Conservation (phyloP, 1,284 basidiomycete species). For the Trichosporon sp. region DNA sequence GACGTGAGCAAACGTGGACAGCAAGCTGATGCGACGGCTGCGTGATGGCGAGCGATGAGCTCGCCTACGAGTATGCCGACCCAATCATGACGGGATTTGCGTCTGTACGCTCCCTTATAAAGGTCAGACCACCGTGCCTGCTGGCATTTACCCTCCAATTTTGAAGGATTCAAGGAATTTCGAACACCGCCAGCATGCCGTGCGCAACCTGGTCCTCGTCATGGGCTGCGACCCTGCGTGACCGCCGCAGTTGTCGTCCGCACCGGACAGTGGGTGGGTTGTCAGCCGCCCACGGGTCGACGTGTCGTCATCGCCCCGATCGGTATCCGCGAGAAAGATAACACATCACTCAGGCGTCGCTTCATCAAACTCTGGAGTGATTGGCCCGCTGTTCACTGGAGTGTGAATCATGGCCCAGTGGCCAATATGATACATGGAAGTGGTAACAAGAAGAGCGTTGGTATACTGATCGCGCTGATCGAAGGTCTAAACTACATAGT, state of each 20-base stretch:
- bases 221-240: background rate
- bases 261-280: background rate
- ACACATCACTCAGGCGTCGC: no score
- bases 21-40: background rate
- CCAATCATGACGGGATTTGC: background rate
- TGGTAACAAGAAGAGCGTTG: background rate
- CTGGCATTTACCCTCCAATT: background rate
- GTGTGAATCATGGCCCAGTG: background rate
- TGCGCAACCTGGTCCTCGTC: background rate
- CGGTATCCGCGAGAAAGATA: no score
- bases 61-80: background rate
- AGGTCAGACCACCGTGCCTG: background rate
- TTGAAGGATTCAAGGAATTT: background rate
- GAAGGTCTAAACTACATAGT: constrained; percentile 13
- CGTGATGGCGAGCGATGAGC: background rate
- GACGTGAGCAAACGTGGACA: background rate
- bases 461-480: background rate
- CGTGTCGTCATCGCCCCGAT: background rate
- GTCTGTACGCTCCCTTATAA: background rate
- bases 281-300: background rate
- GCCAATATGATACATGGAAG: constrained; percentile 11
- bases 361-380: no score
- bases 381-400: no score
- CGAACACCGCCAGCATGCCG: background rate
- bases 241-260: background rate